Base-by-base conservation (phyloP, 768 basidiomycete species). In the Clavaria fumosa region DNA sequence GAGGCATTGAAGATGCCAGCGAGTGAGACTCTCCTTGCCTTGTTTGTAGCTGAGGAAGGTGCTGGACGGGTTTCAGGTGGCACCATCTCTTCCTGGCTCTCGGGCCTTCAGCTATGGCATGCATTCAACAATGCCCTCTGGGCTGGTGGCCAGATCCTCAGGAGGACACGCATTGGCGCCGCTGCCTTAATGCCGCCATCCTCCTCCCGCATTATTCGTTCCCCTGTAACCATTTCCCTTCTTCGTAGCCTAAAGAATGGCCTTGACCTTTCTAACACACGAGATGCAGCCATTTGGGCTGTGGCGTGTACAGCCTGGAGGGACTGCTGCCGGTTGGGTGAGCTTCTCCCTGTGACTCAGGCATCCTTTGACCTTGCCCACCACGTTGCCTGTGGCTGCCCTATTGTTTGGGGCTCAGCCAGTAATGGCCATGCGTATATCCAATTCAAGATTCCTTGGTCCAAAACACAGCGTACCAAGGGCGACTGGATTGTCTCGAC, bases 221-320 rank as follows among this genome's bases (percentile, higher is more conserved):
- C 53, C 1, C 65, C 62, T 0, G 58, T 64, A 5, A 58, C 64
- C 0, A 14, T 56, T 0, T 48, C 57, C 0, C 60, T 63, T 28
- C 42, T 67, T 3, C 27, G 23, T 6, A 38, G 43, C 0, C 50
- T 66, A 0, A 28, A 19, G 0, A 6, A 30, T 0, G 9, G 15
- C 7, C 47, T 67, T 0, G 42, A 57, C 27, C 34, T 59, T 1
- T 17, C 42, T 0, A 33, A 47, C 18, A 41, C 60, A 0, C 47
- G 53, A 7, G 46, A 62, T 35, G 54, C 57, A 3, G 58, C 61
- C 0, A 28, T 62, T 5, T 63, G 52, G 50, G 62, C 62, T 0
- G 27, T 52, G 2, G 60, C n/a, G n/a, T n/a, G n/a, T n/a, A n/a
- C n/a, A n/a, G n/a, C n/a, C n/a, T n/a, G n/a, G n/a, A n/a, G n/a